Evolutionary conservation across 2,329 filamentous ascomycete species (phyloP).

Genomic region (Periglandula ipomoeae): DNA sequence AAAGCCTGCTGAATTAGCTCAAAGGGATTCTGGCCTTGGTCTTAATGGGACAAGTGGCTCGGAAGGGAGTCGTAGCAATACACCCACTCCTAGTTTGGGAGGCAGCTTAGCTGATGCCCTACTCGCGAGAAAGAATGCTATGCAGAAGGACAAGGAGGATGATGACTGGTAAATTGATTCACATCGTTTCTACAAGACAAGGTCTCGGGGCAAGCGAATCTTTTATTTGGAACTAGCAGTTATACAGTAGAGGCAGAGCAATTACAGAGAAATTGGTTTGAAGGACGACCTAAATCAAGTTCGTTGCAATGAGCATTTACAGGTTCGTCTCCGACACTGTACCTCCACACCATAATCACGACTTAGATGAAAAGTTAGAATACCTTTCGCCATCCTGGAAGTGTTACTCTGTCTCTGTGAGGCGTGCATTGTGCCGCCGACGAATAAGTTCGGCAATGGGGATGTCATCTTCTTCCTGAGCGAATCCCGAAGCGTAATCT

Average conservation of each 20-base stretch:
- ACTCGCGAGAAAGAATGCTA: slow-evolving; percentile 64
- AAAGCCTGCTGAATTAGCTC: slow-evolving; percentile 60
- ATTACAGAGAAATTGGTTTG: too few species aligned
- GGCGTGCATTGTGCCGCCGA: slow-evolving; percentile 33
- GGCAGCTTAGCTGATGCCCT: slow-evolving; percentile 73
- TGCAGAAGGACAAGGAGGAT: slow-evolving; percentile 61
- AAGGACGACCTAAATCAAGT: too few species aligned
- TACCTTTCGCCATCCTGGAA: slow-evolving; percentile 15
- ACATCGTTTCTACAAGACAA: background rate
- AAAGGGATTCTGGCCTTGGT: slow-evolving; percentile 64
- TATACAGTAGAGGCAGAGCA: background rate
- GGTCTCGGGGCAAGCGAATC: slow-evolving; percentile 18
- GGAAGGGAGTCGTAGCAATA: slow-evolving; percentile 58
- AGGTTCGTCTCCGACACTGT: too few species aligned
- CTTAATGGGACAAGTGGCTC: slow-evolving; percentile 47
- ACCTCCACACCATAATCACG: too few species aligned
- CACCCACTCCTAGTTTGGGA: slow-evolving; percentile 61
- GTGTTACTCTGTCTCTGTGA: background rate
- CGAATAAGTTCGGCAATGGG: slow-evolving; percentile 60
- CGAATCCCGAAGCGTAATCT: slow-evolving; percentile 13
- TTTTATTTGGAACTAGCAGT: background rate
- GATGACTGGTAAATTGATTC: slow-evolving; percentile 51
- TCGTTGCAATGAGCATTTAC: too few species aligned
- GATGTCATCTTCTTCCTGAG: slow-evolving; percentile 53
- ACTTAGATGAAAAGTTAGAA: too few species aligned